These are phyloP conservation scores for Adansonia digitata DNA, from an alignment of 345 rosid species.

Conservation along the genomic window DNA sequence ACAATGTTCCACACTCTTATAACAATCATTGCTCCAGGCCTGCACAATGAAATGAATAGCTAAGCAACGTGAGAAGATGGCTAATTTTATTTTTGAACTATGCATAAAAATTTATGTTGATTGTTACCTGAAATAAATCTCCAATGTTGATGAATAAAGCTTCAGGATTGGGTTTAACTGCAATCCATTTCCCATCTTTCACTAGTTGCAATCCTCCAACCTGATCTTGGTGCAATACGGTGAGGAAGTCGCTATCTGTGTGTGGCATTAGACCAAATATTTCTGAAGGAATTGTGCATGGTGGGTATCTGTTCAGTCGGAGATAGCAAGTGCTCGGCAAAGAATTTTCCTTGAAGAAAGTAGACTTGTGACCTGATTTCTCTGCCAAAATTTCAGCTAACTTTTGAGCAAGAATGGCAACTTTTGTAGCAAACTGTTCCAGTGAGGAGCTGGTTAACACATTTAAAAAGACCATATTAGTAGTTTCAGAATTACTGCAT, in stretches of 20 bases:
- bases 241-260: conserved; percentile 95
- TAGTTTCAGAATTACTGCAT: not conserved
- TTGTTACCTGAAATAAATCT: conserved; percentile 77
- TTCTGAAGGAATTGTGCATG: conserved; percentile 51
- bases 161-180: conserved; percentile 59
- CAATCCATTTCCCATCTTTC: conserved; percentile 74
- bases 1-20: conserved; percentile 80
- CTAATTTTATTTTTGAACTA: too few species aligned
- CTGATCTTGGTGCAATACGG: conserved; percentile 75
- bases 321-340: conserved; percentile 69
- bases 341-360: conserved; percentile 61
- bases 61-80: too few species aligned
- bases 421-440: conserved; percentile 55
- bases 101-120: too few species aligned
- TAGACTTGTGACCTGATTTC: conserved; percentile 45
- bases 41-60: too few species aligned
- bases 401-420: conserved; percentile 53
- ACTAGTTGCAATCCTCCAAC: conserved; percentile 90
- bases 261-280: conserved; percentile 84
- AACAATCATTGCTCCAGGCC: conserved; percentile 95
- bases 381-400: conserved; percentile 68
- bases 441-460: conserved; percentile 47
- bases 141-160: conserved; percentile 85
- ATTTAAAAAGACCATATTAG: too few species aligned
- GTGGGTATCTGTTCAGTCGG: conserved; percentile 83